Base-by-base conservation (phyloP, 129 eudicot genomes). In the Centrapalus pauciflorus region DNA sequence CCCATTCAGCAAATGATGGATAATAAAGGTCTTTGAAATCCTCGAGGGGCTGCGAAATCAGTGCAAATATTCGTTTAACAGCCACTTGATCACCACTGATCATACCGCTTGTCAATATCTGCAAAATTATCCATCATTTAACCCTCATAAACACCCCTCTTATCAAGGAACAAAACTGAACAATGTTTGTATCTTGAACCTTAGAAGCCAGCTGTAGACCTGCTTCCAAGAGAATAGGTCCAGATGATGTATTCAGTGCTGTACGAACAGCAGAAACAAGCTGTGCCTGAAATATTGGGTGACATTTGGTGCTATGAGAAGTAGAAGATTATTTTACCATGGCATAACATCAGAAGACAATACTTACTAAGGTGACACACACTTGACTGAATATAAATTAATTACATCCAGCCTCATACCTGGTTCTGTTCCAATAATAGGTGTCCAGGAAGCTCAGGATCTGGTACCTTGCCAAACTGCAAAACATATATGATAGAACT, bases 401-500 rank as follows among this genome's bases (percentile, higher is more conserved):
- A 64, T 23, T 33, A 7, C 58, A 37, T 30, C 17, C 35, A n/a
- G 1, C 21, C 3, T 61, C 56, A 66, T 64, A 93, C 98, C 96
- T 93, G 98, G 75, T 93, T 85, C 71, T 93, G 98, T 68, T 93
- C 98, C 48, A 93, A 71, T 62, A 93, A 76, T 20, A 88, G 76
- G 74, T 87, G 91, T 63, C 90, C 96, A 34, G 96, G 95, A 69
- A 93, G 91, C 76, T 93, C 98, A 23, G 96, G 98, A 69, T 93
- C 98, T 29, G 84, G 78, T 71, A 82, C 65, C 67, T 69, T 85
- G 64, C 81, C 96, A 71, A 88, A 93, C 98, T 93, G 83, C 50
- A 76, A 74, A 43, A 33, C 56, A 74, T 46, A 51, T 71, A 69
- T 21, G 61, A 30, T 27, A 64, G 1, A 61, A 63, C 64, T 32